Evolutionary conservation across 108 stramenopile genomes (phyloP), one percentile per base, ranked within the genome.

Genomic region (Parietichytrium sp.): DNA sequence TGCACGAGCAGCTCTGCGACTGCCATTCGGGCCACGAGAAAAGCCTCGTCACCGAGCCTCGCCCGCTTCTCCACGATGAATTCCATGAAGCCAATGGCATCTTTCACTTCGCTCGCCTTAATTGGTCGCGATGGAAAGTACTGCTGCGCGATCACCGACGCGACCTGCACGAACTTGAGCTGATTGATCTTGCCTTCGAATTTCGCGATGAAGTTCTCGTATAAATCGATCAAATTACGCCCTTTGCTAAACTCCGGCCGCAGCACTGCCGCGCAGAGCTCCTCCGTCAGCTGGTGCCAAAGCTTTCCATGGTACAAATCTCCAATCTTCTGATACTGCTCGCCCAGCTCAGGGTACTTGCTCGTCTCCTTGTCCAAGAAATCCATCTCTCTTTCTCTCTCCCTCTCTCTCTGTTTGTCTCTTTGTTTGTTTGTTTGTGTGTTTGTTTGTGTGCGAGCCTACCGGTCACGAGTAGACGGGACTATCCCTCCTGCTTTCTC

Each of bases 271-370:
- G 92, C 89, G 72, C 93, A 78, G 10, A 95, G 45, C 8, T 55
- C 55, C 80, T 94, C 79, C 6, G 96, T 96, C 78, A 96, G 88
- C 89, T 98, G 95, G 87, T 98, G 96, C 95, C 95, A 98, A 29
- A 97, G 86, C 90, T 96, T 98, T 80, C 87, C 81, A 48, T 84
- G 78, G 81, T 85, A 91, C 26, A 92, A 88, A 36, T 78, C 72
- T 36, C 85, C 86, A 54, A 97, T 86, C 25, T 84, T 82, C 47
- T 87, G 80, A 88, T 94, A 96, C 79, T 88, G 85, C 31, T 90
- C 93, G 29, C 92, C 93, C 52, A 94, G 86, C 61, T 94, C 94
- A 4, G 93, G 93, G 80, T 91, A 86, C 29, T 84, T 81, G 25
- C 81, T 82, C 78, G 90, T 84, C 91, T 94, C 91, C 80, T 85